phyloP scores from a whole-genome alignment of 108 stramenopile genomes.

The Cyclostephanos tholiformis region DNA sequence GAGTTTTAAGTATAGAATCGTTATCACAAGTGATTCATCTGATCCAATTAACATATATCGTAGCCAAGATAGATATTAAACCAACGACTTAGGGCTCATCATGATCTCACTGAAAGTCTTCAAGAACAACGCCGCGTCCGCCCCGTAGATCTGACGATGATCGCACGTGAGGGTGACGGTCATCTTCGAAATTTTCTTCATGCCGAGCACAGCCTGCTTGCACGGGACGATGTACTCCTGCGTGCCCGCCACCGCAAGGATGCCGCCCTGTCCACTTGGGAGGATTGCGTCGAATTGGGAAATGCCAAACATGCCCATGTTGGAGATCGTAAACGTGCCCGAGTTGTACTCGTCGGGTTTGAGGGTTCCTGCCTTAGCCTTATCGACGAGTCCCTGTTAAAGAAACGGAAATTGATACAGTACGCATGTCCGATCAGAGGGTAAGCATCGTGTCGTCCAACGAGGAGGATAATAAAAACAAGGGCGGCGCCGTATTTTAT shows the following conservation, averaged over 20 bases:
- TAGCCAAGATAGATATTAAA: slow-evolving; percentile 25
- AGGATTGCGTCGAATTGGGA: slow-evolving; percentile 95
- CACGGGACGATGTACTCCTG: slow-evolving; percentile 80
- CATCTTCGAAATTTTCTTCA: slow-evolving; percentile 95
- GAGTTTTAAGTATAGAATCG: too few relatives aligned
- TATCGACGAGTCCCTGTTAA: slow-evolving; percentile 78
- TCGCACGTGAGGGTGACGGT: slow-evolving; percentile 96
- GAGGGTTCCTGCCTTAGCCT: slow-evolving; percentile 79
- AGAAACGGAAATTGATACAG: neutral
- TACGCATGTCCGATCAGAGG: neutral
- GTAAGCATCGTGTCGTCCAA: neutral
- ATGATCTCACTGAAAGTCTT: slow-evolving; percentile 91
- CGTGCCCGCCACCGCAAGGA: slow-evolving; percentile 94
- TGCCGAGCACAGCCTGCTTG: slow-evolving; percentile 74
- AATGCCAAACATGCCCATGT: slow-evolving; percentile 99
- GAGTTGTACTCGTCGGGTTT: slow-evolving; percentile 94
- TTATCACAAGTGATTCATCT: too few relatives aligned
- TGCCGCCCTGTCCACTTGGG: slow-evolving; percentile 88
- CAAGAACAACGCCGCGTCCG: slow-evolving; percentile 95
- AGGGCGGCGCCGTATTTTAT: neutral
- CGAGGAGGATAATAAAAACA: neutral
- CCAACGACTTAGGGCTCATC: slow-evolving; percentile 68
- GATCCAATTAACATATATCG: too few relatives aligned
- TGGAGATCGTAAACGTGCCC: slow-evolving; percentile 97
- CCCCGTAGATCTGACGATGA: slow-evolving; percentile 97